phyloP scores from a whole-genome alignment of 148 eudicot genomes.

The Rhododendron vialii region DNA sequence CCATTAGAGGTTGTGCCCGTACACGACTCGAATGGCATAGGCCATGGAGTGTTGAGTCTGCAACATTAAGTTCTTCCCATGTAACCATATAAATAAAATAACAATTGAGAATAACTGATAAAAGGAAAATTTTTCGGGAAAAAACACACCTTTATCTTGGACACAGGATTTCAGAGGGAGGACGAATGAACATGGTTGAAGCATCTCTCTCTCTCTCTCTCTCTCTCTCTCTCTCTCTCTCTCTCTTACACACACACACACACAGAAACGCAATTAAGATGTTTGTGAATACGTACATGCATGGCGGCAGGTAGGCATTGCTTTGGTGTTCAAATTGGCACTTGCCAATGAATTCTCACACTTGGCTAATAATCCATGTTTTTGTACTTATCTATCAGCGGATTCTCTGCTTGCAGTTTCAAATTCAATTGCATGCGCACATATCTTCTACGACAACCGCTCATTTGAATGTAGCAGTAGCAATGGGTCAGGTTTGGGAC shows the following conservation, averaged over 20 bases:
- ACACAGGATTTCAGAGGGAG: neutral
- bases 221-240: neutral
- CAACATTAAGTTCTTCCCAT: neutral
- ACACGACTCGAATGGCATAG: neutral
- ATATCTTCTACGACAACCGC: too few relatives aligned
- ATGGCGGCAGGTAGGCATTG: neutral
- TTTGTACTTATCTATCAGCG: neutral
- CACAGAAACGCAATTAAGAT: neutral
- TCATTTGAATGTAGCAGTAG: neutral
- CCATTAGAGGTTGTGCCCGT: neutral
- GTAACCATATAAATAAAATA: neutral
- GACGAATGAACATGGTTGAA: neutral
- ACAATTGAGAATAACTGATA: neutral
- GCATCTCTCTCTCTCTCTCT: slow-evolving; percentile 2
- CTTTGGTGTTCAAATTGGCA: neutral
- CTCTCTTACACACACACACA: neutral
- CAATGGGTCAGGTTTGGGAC: neutral
- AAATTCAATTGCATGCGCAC: neutral
- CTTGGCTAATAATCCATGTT: neutral
- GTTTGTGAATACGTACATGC: neutral
- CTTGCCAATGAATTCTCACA: neutral
- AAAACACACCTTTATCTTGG: neutral
- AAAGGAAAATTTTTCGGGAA: neutral
- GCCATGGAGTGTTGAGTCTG: neutral
- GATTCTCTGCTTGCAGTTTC: neutral